These are phyloP conservation scores for Dactylorhiza incarnata DNA, from an alignment of 106 monocot genomes.

Conservation along the genomic window DNA sequence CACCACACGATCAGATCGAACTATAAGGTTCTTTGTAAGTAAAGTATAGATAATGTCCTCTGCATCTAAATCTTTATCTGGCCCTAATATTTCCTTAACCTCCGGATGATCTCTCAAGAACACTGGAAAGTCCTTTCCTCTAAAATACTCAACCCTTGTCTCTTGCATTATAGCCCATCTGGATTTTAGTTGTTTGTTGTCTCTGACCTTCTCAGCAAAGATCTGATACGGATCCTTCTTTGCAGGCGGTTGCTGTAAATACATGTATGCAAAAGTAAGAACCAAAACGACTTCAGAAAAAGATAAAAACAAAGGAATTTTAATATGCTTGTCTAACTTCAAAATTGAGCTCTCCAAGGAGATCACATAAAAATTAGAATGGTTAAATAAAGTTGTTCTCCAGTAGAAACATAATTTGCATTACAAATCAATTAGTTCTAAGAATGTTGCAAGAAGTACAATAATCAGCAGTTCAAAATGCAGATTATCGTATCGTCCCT, in stretches of 20 bases:
- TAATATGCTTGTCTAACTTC: background rate
- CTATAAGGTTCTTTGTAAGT: conserved; percentile 65
- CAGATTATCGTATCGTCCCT: background rate
- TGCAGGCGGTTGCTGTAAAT: conserved; percentile 52
- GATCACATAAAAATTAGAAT: background rate
- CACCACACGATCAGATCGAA: conserved; percentile 87
- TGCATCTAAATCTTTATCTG: conserved; percentile 72
- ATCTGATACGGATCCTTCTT: conserved; percentile 70
- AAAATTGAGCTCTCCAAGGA: background rate
- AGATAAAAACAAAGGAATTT: background rate
- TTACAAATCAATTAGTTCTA: background rate
- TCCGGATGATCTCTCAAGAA: conserved; percentile 80
- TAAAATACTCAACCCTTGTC: conserved; percentile 89
- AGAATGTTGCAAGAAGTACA: background rate
- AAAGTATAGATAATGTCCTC: conserved; percentile 74
- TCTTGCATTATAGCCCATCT: conserved; percentile 99
- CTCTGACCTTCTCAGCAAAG: conserved; percentile 96
- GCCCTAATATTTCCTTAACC: conserved; percentile 61
- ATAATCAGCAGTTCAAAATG: background rate
- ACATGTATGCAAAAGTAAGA: background rate
- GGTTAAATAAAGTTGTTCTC: background rate
- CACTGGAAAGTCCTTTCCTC: conserved; percentile 76
- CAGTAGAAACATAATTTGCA: background rate
- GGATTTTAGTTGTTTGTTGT: conserved; percentile 87
- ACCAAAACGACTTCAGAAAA: background rate